Conservation (phyloP, 1,139 yeast species). For the Lodderomyces oxycetoniae region DNA sequence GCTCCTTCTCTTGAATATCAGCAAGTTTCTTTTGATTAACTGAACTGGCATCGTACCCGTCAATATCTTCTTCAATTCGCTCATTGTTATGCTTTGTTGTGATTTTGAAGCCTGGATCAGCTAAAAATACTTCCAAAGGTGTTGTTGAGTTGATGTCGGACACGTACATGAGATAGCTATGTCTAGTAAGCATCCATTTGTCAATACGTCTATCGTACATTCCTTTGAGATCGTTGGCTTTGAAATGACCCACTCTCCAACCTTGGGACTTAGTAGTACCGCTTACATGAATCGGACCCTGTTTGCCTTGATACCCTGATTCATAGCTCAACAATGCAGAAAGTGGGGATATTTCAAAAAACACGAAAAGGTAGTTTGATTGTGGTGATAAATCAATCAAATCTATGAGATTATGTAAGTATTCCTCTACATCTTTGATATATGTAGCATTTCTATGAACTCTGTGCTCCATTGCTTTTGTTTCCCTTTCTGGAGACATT, state of each 20-base stretch:
- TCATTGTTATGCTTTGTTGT: slow-evolving; percentile 39
- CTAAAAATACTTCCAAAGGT: slow-evolving; percentile 84
- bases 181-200: slow-evolving; percentile 87
- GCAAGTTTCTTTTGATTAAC: slow-evolving; percentile 10
- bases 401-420: slow-evolving; percentile 57
- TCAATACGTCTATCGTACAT: slow-evolving; percentile 88
- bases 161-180: slow-evolving; percentile 80
- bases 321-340: slow-evolving; percentile 82
- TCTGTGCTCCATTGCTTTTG: slow-evolving; percentile 26
- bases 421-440: slow-evolving; percentile 48
- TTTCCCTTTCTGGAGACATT: slow-evolving; percentile 23
- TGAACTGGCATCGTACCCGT: not conserved
- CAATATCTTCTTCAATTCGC: slow-evolving; percentile 3
- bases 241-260: slow-evolving; percentile 92
- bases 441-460: slow-evolving; percentile 32
- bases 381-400: slow-evolving; percentile 70
- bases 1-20: slow-evolving; percentile 8
- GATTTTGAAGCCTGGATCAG: slow-evolving; percentile 66
- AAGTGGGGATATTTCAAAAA: slow-evolving; percentile 85
- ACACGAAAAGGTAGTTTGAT: slow-evolving; percentile 75
- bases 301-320: slow-evolving; percentile 78
- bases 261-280: slow-evolving; percentile 87
- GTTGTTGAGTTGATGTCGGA: slow-evolving; percentile 82
- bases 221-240: slow-evolving; percentile 69
- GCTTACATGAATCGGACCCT: slow-evolving; percentile 75